Evolutionary conservation across 2,329 filamentous ascomycete species (phyloP).

Genomic region (Paraphaeosphaeria minitans): DNA sequence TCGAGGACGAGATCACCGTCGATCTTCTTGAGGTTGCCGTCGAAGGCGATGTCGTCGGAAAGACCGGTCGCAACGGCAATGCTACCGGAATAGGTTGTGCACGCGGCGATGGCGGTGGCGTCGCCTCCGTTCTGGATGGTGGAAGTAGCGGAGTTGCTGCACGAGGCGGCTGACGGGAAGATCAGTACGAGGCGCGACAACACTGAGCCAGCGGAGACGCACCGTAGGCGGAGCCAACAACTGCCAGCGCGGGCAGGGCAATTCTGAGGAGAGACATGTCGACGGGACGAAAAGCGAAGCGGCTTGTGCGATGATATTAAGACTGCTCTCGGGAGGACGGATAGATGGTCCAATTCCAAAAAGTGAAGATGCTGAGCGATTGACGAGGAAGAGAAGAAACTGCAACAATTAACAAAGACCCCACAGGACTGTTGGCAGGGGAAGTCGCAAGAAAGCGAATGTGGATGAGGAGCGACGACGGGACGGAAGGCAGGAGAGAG

Average conservation of each 20-base stretch:
- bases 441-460: conserved; percentile 20
- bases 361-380: conserved; percentile 42
- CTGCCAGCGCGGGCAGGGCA: conserved; percentile 61
- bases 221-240: conserved; percentile 59
- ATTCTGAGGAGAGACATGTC: conserved; percentile 60
- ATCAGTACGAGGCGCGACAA: conserved; percentile 21
- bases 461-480: conserved; percentile 18
- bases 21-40: conserved; percentile 63
- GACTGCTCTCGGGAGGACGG: conserved; percentile 37
- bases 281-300: conserved; percentile 20
- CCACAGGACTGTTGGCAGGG: conserved; percentile 15
- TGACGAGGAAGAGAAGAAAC: conserved; percentile 46
- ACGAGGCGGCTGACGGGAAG: conserved; percentile 35
- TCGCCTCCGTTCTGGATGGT: conserved; percentile 67
- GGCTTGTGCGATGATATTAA: conserved; percentile 44
- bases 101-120: conserved; percentile 63
- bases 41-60: conserved; percentile 64
- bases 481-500: conserved; percentile 16
- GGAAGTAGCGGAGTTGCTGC: conserved; percentile 53
- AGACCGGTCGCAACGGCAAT: conserved; percentile 66
- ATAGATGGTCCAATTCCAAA: conserved; percentile 36
- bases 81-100: conserved; percentile 71
- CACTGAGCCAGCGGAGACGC: conserved; percentile 32
- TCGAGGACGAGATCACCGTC: conserved; percentile 59
- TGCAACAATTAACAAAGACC: conserved; percentile 36